These are phyloP conservation scores for Termitomyces heimii DNA, from an alignment of 768 basidiomycete genomes.

Conservation along the genomic window DNA sequence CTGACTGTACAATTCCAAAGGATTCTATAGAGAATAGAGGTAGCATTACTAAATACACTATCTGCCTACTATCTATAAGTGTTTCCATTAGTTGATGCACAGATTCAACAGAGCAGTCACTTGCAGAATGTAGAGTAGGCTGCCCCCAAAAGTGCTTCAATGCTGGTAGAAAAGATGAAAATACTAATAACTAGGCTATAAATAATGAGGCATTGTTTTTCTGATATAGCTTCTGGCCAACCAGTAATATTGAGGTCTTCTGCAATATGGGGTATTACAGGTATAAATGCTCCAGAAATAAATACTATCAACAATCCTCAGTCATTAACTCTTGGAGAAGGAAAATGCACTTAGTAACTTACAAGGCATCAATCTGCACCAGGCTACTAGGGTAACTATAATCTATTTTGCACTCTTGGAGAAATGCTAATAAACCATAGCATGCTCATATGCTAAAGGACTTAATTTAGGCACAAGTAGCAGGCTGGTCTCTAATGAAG, in stretches of 20 bases:
- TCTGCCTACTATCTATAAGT: conserved; percentile 51
- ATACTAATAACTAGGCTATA: conserved; percentile 27
- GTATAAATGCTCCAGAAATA: conserved; percentile 63
- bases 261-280: conserved; percentile 70
- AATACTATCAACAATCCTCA: conserved; percentile 41
- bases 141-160: conserved; percentile 26
- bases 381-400: conserved; percentile 54
- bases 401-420: conserved; percentile 38
- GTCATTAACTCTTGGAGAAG: neutral
- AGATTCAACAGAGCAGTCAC: conserved; percentile 5
- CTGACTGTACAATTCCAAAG: conserved; percentile 47
- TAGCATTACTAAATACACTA: conserved; percentile 53
- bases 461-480: too few relatives aligned
- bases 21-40: conserved; percentile 54
- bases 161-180: conserved; percentile 25
- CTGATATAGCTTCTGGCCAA: conserved; percentile 15
- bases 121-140: conserved; percentile 34
- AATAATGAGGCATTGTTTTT: neutral
- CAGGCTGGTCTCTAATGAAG: conserved; percentile 25
- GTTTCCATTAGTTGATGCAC: neutral
- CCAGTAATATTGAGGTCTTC: conserved; percentile 54
- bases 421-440: conserved; percentile 55
- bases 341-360: conserved; percentile 6
- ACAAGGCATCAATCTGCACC: conserved; percentile 62
- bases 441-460: conserved; percentile 18